phyloP scores from a whole-genome alignment of 2,329 filamentous ascomycete species.

The Alternaria gansuensis region DNA sequence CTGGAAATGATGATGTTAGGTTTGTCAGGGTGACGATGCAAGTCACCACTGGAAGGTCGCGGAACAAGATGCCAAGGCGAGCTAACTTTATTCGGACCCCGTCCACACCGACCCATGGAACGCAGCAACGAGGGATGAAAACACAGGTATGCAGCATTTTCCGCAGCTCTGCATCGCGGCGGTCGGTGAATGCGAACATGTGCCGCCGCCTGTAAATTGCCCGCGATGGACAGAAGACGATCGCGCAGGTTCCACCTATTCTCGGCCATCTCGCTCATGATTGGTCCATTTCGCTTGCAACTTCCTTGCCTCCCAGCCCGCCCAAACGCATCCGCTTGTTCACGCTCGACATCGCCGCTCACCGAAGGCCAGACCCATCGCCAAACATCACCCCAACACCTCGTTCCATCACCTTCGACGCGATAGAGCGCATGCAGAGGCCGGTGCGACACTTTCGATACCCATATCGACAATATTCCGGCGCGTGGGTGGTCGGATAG shows the following conservation, averaged over 20 bases:
- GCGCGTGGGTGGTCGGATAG: constrained; percentile 39
- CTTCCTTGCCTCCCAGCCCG: constrained; percentile 19
- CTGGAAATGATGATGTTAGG: background rate
- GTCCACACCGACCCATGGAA: constrained; percentile 19
- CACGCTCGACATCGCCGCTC: constrained; percentile 23
- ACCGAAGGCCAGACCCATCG: constrained; percentile 29
- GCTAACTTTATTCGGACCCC: constrained; percentile 16
- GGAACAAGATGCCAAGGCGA: background rate
- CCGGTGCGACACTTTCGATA: constrained; percentile 40
- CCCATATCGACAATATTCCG: constrained; percentile 43
- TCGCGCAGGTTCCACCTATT: constrained; percentile 15
- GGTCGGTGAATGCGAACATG: background rate
- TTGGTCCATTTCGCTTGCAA: constrained; percentile 18
- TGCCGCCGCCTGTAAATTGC: background rate
- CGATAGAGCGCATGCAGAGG: constrained; percentile 35
- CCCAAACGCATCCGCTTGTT: constrained; percentile 21
- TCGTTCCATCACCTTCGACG: constrained; percentile 33
- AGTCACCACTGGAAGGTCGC: background rate
- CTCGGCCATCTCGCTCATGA: constrained; percentile 7
- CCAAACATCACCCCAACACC: constrained; percentile 27
- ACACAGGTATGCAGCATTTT: constrained; percentile 5
- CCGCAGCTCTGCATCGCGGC: background rate
- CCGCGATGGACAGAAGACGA: constrained; percentile 8
- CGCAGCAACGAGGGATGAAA: constrained; percentile 12
- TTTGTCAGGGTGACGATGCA: background rate